Conservation (phyloP, 805 yeast genomes). For the Kodamaea fukazawae region DNA sequence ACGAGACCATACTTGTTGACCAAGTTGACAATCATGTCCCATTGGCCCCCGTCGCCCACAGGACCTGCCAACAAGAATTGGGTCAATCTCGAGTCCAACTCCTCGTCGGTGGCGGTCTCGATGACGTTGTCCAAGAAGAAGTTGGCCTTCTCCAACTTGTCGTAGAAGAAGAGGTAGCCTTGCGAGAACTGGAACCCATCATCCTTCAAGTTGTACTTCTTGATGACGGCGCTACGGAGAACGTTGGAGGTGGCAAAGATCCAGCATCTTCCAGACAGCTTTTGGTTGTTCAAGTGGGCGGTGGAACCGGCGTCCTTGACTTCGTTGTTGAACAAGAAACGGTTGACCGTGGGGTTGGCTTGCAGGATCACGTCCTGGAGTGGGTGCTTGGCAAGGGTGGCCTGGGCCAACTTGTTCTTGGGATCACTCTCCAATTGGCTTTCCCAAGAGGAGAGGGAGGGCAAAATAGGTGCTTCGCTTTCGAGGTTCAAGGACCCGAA, state of each 20-base stretch:
- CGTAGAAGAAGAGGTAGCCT: conserved; percentile 77
- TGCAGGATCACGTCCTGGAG: conserved; percentile 27
- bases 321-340: conserved; percentile 35
- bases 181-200: conserved; percentile 72
- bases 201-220: conserved; percentile 52
- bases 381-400: conserved; percentile 50
- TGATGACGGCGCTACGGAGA: conserved; percentile 60
- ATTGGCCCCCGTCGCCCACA: conserved; percentile 83
- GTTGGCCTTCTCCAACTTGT: conserved; percentile 81
- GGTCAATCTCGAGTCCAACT: conserved; percentile 66
- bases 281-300: conserved; percentile 52
- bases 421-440: conserved; percentile 41
- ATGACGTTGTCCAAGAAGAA: conserved; percentile 73
- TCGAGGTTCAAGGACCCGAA: too few species aligned
- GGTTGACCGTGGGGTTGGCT: background rate
- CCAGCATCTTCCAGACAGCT: conserved; percentile 83
- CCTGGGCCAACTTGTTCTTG: conserved; percentile 52
- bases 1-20: conserved; percentile 79
- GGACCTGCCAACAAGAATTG: conserved; percentile 66
- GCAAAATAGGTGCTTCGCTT: background rate
- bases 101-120: conserved; percentile 59
- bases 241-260: conserved; percentile 80
- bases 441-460: conserved; percentile 39
- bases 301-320: conserved; percentile 38
- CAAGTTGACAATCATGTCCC: conserved; percentile 76